Percentiles rank a stretch among this genome's conserved stretches.
Evolutionary conservation across 306 rosid genomes (phyloP).

Genomic region (Elaeagnus macrophylla): DNA sequence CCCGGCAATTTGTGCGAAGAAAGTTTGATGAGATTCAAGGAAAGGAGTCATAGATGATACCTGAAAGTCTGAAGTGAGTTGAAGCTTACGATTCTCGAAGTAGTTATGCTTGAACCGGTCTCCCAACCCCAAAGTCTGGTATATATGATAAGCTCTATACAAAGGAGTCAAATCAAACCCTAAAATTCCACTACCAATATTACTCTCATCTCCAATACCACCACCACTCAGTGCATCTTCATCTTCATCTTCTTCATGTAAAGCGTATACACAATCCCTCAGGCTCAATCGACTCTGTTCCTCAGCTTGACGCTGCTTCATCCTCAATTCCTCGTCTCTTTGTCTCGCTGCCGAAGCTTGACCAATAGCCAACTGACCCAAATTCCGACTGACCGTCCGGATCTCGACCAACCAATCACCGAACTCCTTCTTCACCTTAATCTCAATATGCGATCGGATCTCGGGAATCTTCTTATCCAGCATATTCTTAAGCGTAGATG

Average conservation of each 20-base stretch:
- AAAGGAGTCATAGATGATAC: slow-evolving; percentile 98
- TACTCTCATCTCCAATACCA: slow-evolving; percentile 36
- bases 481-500: slow-evolving; percentile 72
- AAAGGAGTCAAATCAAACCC: slow-evolving; percentile 92
- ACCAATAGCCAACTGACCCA: slow-evolving; percentile 88
- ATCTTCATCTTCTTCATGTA: slow-evolving; percentile 87
- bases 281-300: slow-evolving; percentile 96
- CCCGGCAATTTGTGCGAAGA: slow-evolving; percentile 94
- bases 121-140: slow-evolving; percentile 85
- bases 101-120: slow-evolving; percentile 88
- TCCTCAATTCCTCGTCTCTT: slow-evolving; percentile 92
- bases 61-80: slow-evolving; percentile 94
- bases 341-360: slow-evolving; percentile 94
- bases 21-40: slow-evolving; percentile 95
- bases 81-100: slow-evolving; percentile 89
- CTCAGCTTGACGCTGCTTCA: slow-evolving; percentile 98
- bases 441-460: slow-evolving; percentile 78
- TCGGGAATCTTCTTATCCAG: slow-evolving; percentile 93
- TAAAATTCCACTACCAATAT: slow-evolving; percentile 41
- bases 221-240: slow-evolving; percentile 53
- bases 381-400: slow-evolving; percentile 81
- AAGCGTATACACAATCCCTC: slow-evolving; percentile 76
- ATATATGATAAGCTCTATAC: slow-evolving; percentile 72
- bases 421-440: slow-evolving; percentile 82
- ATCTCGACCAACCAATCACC: slow-evolving; percentile 98